Evolutionary conservation across 495 filamentous ascomycete genomes (phyloP).

Genomic region (Penicillium ochrochloron): DNA sequence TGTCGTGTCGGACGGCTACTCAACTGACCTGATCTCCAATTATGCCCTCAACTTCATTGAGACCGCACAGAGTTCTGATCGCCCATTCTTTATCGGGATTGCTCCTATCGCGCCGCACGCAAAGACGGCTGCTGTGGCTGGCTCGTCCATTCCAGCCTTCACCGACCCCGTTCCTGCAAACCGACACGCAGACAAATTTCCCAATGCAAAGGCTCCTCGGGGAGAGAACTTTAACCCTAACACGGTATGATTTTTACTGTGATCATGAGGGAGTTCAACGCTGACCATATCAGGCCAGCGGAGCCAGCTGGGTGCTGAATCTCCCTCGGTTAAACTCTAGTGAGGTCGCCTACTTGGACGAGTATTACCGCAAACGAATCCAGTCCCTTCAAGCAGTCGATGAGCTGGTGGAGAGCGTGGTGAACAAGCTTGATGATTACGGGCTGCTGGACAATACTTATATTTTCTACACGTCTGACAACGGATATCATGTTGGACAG

Average conservation of each 20-base stretch:
- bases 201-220: constrained; percentile 33
- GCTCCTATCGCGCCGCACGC: constrained; percentile 68
- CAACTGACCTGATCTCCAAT: constrained; percentile 61
- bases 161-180: constrained; percentile 37
- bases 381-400: constrained; percentile 67
- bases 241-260: background rate
- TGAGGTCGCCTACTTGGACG: constrained; percentile 64
- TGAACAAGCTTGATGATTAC: constrained; percentile 53
- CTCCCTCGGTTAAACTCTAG: constrained; percentile 52
- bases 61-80: constrained; percentile 51
- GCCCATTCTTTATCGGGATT: constrained; percentile 68
- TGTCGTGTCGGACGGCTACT: constrained; percentile 57
- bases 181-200: constrained; percentile 37
- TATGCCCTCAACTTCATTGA: constrained; percentile 64
- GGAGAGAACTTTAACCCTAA: constrained; percentile 30
- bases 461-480: constrained; percentile 69
- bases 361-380: constrained; percentile 64
- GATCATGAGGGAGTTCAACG: background rate
- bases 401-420: constrained; percentile 63
- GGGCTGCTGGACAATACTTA: constrained; percentile 67
- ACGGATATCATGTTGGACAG: constrained; percentile 72
- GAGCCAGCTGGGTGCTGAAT: constrained; percentile 56
- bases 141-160: constrained; percentile 27
- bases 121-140: constrained; percentile 29
- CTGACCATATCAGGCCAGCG: background rate